A percentile compares a stretch with the other conserved stretches of the same genome.
These are phyloP conservation scores for Amylostereum areolatum DNA, from an alignment of 1,284 basidiomycete genomes.

Conservation along the genomic window DNA sequence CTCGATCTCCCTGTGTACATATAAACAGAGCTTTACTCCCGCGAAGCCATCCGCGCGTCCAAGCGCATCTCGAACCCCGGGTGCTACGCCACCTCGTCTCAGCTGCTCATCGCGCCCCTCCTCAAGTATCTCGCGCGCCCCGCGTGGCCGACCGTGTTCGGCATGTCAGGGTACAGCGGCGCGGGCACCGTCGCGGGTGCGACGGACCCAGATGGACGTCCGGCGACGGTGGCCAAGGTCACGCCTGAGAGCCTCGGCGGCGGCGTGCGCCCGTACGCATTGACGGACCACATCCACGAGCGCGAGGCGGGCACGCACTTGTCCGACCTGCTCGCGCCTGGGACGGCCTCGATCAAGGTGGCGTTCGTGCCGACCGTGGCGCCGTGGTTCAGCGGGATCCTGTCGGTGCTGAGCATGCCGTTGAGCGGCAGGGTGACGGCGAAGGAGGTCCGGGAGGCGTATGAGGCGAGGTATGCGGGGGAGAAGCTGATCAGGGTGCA, in stretches of 20 bases:
- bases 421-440: conserved; percentile 64
- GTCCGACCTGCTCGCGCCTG: conserved; percentile 44
- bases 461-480: conserved; percentile 70
- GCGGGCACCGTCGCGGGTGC: conserved; percentile 82
- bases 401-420: conserved; percentile 82
- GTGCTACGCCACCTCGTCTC: conserved; percentile 93
- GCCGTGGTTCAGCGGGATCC: conserved; percentile 96
- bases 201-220: conserved; percentile 59
- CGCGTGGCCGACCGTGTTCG: conserved; percentile 85
- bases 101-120: conserved; percentile 89
- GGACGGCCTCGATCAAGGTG: conserved; percentile 45
- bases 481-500: conserved; percentile 72
- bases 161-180: conserved; percentile 91
- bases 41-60: conserved; percentile 60
- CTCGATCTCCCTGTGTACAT: no score
- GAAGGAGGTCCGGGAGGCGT: conserved; percentile 69
- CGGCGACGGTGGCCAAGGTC: conserved; percentile 81
- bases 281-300: conserved; percentile 99
- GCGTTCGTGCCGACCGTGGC: conserved; percentile 88
- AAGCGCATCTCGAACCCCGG: conserved; percentile 95
- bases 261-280: conserved; percentile 77
- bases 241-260: conserved; percentile 70
- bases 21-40: conserved; percentile 81
- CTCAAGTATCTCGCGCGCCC: conserved; percentile 63
- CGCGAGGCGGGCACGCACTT: conserved; percentile 89